Conservation (phyloP, 2,329 filamentous ascomycete genomes). For the Truncatella angustata region DNA sequence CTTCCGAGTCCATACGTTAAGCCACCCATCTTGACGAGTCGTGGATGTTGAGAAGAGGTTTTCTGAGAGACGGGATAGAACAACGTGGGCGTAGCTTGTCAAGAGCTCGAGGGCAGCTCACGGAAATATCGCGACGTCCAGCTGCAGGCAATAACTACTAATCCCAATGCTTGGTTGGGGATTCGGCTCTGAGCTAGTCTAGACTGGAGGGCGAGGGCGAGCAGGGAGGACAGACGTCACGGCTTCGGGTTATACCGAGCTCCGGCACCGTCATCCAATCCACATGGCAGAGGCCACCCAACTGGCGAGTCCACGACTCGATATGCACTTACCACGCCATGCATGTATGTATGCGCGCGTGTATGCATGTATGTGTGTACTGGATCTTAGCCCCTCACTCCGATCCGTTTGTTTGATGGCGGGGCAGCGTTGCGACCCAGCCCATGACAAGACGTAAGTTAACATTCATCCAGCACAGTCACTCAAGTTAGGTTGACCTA, state of each 20-base stretch:
- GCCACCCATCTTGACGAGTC: slow-evolving; percentile 10
- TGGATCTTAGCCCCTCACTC: too few species aligned
- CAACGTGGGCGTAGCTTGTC: slow-evolving; percentile 1
- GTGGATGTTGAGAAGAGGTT: neutral
- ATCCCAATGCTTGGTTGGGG: neutral
- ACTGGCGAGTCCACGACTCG: too few species aligned
- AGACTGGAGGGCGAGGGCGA: too few species aligned
- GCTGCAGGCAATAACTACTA: slow-evolving; percentile 3
- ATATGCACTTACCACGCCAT: too few species aligned
- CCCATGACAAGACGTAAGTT: neutral
- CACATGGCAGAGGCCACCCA: too few species aligned
- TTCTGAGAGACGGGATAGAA: neutral
- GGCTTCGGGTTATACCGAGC: slow-evolving; percentile 2
- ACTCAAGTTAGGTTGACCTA: too few species aligned
- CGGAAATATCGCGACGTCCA: slow-evolving; percentile 12
- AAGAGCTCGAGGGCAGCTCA: slow-evolving; percentile 8
- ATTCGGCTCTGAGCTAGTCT: neutral
- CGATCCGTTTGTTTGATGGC: too few species aligned
- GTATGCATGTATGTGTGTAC: too few species aligned
- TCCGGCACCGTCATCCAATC: too few species aligned
- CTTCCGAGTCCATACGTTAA: slow-evolving; percentile 14
- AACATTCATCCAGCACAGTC: too few species aligned
- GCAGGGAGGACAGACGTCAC: slow-evolving; percentile 1
- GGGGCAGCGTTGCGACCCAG: neutral
- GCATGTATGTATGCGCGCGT: too few species aligned